Evolutionary conservation across 108 stramenopile genomes (phyloP).

Genomic region (Pseudonitzschia multiseries): DNA sequence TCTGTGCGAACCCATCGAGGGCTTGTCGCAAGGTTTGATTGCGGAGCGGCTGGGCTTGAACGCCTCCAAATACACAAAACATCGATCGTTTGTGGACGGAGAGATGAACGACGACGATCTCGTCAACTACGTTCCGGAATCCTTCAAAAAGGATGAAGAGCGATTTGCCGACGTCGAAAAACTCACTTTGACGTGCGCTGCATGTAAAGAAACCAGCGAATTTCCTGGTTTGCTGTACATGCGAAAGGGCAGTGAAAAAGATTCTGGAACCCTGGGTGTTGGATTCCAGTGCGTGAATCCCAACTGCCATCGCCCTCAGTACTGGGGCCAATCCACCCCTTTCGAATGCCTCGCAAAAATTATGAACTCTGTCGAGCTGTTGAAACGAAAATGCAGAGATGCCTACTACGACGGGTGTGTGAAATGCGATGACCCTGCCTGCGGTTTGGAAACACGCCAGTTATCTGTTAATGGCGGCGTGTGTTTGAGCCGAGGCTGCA

Average conservation of each 20-base stretch:
- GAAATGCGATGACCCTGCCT: conserved; percentile 81
- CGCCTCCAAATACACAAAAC: conserved; percentile 49
- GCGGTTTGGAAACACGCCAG: conserved; percentile 76
- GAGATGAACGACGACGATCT: conserved; percentile 70
- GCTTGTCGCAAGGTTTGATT: conserved; percentile 71
- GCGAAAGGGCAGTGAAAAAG: conserved; percentile 23
- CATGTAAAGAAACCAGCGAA: conserved; percentile 53
- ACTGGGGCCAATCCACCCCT: conserved; percentile 65
- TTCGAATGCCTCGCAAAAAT: conserved; percentile 58
- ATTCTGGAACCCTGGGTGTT: conserved; percentile 18
- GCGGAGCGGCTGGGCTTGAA: conserved; percentile 82
- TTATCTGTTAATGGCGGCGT: conserved; percentile 71
- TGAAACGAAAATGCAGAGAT: conserved; percentile 42
- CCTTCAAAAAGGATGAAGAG: conserved; percentile 69
- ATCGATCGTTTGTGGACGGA: conserved; percentile 26
- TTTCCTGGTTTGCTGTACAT: conserved; percentile 69
- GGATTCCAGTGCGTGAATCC: conserved; percentile 57
- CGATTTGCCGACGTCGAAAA: conserved; percentile 84
- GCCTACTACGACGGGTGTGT: conserved; percentile 67
- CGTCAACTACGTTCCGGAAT: conserved; percentile 80
- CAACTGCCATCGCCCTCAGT: conserved; percentile 55
- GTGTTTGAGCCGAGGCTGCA: conserved; percentile 75
- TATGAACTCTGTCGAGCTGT: conserved; percentile 50
- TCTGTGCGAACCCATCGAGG: conserved; percentile 98
- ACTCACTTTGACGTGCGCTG: conserved; percentile 59